These are phyloP conservation scores for Aspergillus sp. DNA, from an alignment of 2,329 filamentous ascomycete species.

Conservation along the genomic window DNA sequence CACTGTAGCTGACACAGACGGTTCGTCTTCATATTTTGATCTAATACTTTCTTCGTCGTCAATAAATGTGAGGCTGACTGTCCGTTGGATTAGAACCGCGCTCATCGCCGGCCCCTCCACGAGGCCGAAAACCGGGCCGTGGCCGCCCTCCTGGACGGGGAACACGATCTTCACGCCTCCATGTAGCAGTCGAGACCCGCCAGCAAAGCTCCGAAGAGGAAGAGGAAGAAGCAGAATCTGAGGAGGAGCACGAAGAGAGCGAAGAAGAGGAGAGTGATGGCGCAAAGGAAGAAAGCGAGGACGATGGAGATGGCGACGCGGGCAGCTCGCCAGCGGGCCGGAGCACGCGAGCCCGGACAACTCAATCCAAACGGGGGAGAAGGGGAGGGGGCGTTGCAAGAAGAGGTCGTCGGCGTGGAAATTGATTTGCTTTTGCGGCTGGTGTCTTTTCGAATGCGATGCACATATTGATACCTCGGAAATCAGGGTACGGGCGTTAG, in stretches of 20 bases:
- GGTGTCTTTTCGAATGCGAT: constrained; percentile 1
- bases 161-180: constrained; percentile 39
- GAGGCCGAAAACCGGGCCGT: constrained; percentile 38
- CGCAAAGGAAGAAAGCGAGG: constrained; percentile 38
- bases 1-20: constrained; percentile 50
- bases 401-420: constrained; percentile 34
- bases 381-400: constrained; percentile 38
- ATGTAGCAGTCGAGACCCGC: constrained; percentile 38
- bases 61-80: not conserved
- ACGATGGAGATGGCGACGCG: constrained; percentile 35
- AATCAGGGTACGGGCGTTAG: constrained; percentile 16
- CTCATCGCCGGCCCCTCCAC: constrained; percentile 44
- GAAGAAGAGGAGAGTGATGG: constrained; percentile 40
- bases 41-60: not conserved
- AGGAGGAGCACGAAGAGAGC: constrained; percentile 41
- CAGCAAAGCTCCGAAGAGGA: constrained; percentile 30
- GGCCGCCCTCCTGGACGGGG: constrained; percentile 34
- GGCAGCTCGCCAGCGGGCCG: constrained; percentile 36
- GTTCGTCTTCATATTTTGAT: constrained; percentile 27
- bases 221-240: constrained; percentile 42
- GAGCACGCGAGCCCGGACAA: constrained; percentile 37
- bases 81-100: constrained; percentile 36
- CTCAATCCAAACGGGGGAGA: constrained; percentile 36
- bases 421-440: constrained; percentile 4
- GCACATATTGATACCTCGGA: constrained; percentile 28